These are phyloP conservation scores for Hypoxylon rickii DNA, from an alignment of 495 filamentous ascomycete species.

Conservation along the genomic window DNA sequence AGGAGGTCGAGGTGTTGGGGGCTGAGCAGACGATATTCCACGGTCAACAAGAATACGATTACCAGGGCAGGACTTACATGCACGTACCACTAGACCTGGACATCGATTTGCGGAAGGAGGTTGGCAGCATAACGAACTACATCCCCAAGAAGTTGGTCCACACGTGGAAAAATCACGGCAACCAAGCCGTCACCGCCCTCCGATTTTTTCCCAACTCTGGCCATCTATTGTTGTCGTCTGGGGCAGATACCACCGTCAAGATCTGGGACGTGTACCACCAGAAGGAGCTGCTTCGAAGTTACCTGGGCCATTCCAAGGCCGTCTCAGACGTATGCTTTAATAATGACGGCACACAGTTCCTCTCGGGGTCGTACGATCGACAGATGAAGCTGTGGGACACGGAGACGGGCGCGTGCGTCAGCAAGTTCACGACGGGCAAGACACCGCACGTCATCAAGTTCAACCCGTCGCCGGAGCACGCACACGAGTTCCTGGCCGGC, in stretches of 20 bases:
- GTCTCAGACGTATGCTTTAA: constrained; percentile 91
- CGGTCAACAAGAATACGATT: constrained; percentile 81
- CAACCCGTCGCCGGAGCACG: constrained; percentile 76
- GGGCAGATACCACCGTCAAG: constrained; percentile 87
- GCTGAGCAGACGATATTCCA: constrained; percentile 88
- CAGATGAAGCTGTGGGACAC: constrained; percentile 98
- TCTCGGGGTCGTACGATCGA: constrained; percentile 90
- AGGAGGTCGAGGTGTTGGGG: constrained; percentile 60
- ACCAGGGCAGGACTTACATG: constrained; percentile 90
- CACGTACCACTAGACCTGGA: constrained; percentile 96
- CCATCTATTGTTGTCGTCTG: constrained; percentile 83
- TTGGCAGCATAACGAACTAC: constrained; percentile 80
- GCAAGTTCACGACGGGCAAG: constrained; percentile 87
- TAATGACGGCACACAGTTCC: constrained; percentile 77
- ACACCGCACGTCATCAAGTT: constrained; percentile 94
- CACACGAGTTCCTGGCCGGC: constrained; percentile 90
- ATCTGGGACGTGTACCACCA: constrained; percentile 94
- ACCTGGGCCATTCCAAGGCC: constrained; percentile 86
- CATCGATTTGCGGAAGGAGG: constrained; percentile 81
- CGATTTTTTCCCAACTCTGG: constrained; percentile 86
- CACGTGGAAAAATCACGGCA: constrained; percentile 82
- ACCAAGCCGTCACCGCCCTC: constrained; percentile 80
- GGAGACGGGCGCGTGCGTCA: constrained; percentile 85
- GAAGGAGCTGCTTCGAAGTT: constrained; percentile 85
- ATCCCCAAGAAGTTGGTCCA: constrained; percentile 92